Evolutionary conservation across 495 filamentous ascomycete genomes (phyloP).

Genomic region (Letharia lupina): DNA sequence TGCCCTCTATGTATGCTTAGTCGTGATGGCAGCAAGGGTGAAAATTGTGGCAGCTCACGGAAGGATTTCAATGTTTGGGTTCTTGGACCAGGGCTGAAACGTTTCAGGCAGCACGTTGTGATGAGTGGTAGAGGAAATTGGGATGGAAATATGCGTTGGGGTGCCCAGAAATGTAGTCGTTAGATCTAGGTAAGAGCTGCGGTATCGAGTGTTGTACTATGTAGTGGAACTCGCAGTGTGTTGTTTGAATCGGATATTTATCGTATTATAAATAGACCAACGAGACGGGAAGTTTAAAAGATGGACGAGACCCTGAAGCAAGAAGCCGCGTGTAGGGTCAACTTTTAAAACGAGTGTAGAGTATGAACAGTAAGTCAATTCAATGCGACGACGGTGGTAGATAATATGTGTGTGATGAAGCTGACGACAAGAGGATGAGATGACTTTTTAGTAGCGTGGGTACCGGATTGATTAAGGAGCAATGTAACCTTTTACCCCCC

Average conservation of each 20-base stretch:
- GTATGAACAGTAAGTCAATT: background rate
- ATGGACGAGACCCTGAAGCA: background rate
- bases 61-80: background rate
- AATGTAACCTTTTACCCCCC: too few species aligned
- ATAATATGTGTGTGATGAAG: background rate
- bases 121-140: background rate
- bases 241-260: constrained; percentile 3
- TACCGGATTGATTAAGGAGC: too few species aligned
- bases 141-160: background rate
- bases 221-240: background rate
- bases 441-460: too few species aligned
- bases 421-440: too few species aligned
- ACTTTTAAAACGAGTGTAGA: background rate
- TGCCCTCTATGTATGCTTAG: background rate
- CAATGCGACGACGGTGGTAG: too few species aligned
- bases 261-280: constrained; percentile 3
- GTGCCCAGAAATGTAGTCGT: background rate
- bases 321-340: background rate
- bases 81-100: background rate
- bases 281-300: background rate
- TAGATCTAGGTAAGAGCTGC: background rate
- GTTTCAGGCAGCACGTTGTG: background rate
- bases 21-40: background rate
- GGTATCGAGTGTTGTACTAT: background rate
- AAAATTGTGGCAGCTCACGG: background rate